phyloP scores from a whole-genome alignment of 169 alveolate species.

The Plasmodium vivax region DNA sequence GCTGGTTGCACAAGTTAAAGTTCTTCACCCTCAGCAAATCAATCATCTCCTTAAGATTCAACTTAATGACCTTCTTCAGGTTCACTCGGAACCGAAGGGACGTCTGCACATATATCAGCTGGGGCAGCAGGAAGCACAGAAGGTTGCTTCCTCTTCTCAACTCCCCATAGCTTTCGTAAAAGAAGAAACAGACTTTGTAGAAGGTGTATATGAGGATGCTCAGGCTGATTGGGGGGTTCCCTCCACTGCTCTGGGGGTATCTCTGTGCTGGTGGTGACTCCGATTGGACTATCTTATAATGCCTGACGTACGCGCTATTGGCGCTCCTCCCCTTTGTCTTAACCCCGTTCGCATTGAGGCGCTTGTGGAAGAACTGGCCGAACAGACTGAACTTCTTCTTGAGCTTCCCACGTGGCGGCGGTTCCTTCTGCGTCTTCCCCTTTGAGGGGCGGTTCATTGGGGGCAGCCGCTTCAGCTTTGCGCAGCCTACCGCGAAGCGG shows the following conservation, averaged over 20 bases:
- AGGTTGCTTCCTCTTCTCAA: slow-evolving; percentile 29
- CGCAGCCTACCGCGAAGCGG: no score
- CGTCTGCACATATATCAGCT: slow-evolving; percentile 18
- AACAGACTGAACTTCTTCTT: slow-evolving; percentile 42
- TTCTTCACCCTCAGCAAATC: slow-evolving; percentile 7
- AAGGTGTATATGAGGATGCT: slow-evolving; percentile 30
- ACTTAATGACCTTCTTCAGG: slow-evolving; percentile 17
- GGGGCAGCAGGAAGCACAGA: slow-evolving; percentile 11
- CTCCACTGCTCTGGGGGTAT: background rate
- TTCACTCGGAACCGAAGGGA: slow-evolving; percentile 3
- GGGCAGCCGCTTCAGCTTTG: background rate
- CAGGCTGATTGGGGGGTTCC: background rate
- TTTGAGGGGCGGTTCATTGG: background rate
- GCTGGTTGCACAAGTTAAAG: slow-evolving; percentile 29
- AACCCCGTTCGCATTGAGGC: background rate
- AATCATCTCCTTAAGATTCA: slow-evolving; percentile 10
- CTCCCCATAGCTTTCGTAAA: slow-evolving; percentile 10
- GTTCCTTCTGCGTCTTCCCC: background rate
- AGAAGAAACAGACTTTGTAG: slow-evolving; percentile 41
- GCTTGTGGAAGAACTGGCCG: background rate
- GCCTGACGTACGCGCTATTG: background rate
- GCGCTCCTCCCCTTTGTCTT: background rate
- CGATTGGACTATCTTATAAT: background rate
- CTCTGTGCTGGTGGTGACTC: background rate
- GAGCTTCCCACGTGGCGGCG: background rate